Evolutionary conservation across 2,329 filamentous ascomycete species (phyloP).

Genomic region (Ceratocystis albifundus): DNA sequence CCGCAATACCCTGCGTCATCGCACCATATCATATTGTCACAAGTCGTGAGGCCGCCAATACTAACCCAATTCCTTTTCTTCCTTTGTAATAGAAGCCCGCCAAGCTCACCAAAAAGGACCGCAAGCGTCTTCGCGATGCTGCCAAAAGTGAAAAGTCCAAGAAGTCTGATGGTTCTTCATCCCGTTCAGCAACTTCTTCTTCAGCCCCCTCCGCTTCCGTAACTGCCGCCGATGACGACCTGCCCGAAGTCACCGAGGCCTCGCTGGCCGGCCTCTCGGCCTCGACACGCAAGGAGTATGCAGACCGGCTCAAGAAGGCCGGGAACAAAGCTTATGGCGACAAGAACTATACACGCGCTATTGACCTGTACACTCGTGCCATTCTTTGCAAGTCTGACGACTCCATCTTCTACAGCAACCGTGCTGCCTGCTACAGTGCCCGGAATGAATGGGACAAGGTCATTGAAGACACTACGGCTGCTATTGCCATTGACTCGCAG

Average conservation of each 20-base stretch:
- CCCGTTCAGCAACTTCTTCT: constrained; percentile 17
- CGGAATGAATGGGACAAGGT: constrained; percentile 90
- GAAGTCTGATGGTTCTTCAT: constrained; percentile 13
- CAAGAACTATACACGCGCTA: constrained; percentile 88
- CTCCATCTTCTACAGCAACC: constrained; percentile 97
- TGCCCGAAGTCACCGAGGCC: constrained; percentile 55
- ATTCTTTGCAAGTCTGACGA: constrained; percentile 97
- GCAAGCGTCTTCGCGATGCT: constrained; percentile 59
- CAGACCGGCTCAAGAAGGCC: constrained; percentile 82
- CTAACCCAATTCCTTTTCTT: background rate
- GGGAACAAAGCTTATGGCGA: constrained; percentile 93
- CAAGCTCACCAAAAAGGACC: constrained; percentile 81
- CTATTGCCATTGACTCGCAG: constrained; percentile 82
- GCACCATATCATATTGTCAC: too few species aligned
- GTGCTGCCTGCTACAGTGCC: constrained; percentile 93
- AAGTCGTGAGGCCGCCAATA: too few species aligned
- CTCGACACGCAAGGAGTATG: constrained; percentile 72
- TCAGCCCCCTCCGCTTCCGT: constrained; percentile 16
- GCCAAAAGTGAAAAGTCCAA: constrained; percentile 35
- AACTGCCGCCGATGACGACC: constrained; percentile 49
- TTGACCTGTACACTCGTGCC: constrained; percentile 88
- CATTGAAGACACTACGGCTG: constrained; percentile 90
- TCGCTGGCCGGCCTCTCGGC: constrained; percentile 41
- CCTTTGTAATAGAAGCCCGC: constrained; percentile 38
- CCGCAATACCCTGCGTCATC: too few species aligned